These are phyloP conservation scores for Salix arbutifolia DNA, from an alignment of 345 rosid genomes.

Conservation along the genomic window DNA sequence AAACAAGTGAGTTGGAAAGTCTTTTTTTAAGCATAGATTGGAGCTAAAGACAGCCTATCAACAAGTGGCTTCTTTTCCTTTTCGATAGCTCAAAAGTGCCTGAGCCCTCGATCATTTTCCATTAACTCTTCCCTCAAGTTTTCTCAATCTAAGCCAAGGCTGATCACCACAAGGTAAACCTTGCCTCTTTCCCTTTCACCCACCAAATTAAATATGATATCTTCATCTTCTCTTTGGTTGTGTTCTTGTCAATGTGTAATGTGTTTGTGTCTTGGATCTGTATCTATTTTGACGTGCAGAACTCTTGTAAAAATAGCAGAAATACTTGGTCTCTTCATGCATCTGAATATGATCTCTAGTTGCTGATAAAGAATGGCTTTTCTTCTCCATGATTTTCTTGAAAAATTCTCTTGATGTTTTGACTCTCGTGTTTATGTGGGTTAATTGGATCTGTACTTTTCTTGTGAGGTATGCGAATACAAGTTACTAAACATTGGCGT, in stretches of 20 bases:
- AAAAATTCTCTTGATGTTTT: background rate
- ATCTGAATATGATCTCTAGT: background rate
- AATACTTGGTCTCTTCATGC: background rate
- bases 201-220: background rate
- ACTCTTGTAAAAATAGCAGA: background rate
- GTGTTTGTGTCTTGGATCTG: background rate
- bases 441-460: background rate
- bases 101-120: background rate
- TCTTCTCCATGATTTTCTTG: background rate
- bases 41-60: constrained; percentile 30
- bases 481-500: background rate
- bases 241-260: background rate
- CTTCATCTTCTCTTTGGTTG: background rate
- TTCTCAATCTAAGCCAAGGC: background rate
- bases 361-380: background rate
- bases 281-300: background rate
- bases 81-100: background rate
- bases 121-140: background rate
- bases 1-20: constrained; percentile 36
- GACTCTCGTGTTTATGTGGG: background rate
- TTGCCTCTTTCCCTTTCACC: background rate
- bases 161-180: background rate
- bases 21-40: constrained; percentile 4
- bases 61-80: constrained; percentile 2
- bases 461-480: background rate